Evolutionary conservation across 352 stramenopile species (phyloP).

Genomic region (Blastocystis sp.): DNA sequence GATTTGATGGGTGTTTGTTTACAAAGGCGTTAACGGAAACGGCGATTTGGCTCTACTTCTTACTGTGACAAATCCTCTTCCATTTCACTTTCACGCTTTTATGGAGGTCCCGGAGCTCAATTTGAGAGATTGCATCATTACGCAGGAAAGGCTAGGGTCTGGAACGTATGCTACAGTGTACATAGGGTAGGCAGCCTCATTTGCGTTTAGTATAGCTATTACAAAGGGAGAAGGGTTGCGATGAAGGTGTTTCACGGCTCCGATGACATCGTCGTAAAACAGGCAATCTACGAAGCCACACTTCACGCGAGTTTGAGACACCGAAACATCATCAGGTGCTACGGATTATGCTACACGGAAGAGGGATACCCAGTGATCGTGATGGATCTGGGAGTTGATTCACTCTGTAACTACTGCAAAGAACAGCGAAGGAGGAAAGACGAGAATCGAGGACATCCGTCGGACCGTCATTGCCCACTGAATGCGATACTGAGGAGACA

Average conservation of each 20-base stretch:
- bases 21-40: background rate
- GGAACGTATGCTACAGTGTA: slow-evolving; percentile 24
- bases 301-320: slow-evolving; percentile 5
- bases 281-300: slow-evolving; percentile 5
- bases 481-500: slow-evolving; percentile 12
- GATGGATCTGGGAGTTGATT: slow-evolving; percentile 33
- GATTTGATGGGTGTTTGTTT: slow-evolving; percentile 22
- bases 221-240: slow-evolving; percentile 2
- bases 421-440: background rate
- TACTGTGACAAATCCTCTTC: background rate
- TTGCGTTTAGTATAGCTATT: slow-evolving; percentile 15
- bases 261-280: background rate
- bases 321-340: slow-evolving; percentile 30
- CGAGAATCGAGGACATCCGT: no score
- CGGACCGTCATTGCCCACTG: no score
- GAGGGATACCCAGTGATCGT: slow-evolving; percentile 47
- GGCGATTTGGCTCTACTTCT: background rate
- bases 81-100: no score
- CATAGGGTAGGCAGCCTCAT: background rate
- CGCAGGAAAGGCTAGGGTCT: background rate
- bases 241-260: slow-evolving; percentile 7
- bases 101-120: no score
- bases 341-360: background rate
- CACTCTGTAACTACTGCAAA: no score
- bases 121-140: no score